A percentile compares a stretch with the other conserved stretches of the same genome.
Evolutionary conservation across 2,329 filamentous ascomycete genomes (phyloP).

Genomic region (Dendrostoma leiphaemia): DNA sequence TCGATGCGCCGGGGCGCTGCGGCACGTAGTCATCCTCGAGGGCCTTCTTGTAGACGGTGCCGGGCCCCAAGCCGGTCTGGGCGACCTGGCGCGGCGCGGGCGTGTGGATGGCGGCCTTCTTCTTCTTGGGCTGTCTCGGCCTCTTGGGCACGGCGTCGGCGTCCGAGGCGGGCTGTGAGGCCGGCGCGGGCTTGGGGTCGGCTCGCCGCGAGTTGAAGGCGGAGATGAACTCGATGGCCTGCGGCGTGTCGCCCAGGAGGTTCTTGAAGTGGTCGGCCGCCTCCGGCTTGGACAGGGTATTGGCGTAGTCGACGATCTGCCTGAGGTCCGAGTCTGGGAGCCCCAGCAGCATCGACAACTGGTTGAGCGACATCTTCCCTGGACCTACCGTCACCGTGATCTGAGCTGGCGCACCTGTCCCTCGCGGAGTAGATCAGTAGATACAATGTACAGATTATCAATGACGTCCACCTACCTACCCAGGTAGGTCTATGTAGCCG

Average conservation of each 20-base stretch:
- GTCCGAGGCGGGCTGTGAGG: slow-evolving; percentile 19
- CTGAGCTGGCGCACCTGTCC: not conserved
- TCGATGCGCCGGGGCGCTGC: slow-evolving; percentile 40
- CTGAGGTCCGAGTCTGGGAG: slow-evolving; percentile 81
- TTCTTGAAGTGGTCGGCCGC: slow-evolving; percentile 85
- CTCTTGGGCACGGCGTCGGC: slow-evolving; percentile 47
- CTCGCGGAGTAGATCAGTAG: not conserved
- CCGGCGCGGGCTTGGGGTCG: slow-evolving; percentile 34
- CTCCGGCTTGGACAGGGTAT: slow-evolving; percentile 71
- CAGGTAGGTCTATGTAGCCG: no score
- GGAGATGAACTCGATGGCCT: slow-evolving; percentile 73
- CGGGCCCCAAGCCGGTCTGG: slow-evolving; percentile 61
- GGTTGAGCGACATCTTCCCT: slow-evolving; percentile 53
- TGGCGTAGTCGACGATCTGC: slow-evolving; percentile 80
- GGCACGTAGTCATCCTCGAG: slow-evolving; percentile 72
- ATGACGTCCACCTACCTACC: slow-evolving; percentile 3
- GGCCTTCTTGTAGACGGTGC: slow-evolving; percentile 73
- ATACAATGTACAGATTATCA: not conserved
- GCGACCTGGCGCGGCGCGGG: slow-evolving; percentile 63
- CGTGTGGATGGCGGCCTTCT: slow-evolving; percentile 60
- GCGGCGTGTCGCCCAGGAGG: slow-evolving; percentile 81
- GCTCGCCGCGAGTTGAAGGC: slow-evolving; percentile 71
- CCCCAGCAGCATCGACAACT: slow-evolving; percentile 77
- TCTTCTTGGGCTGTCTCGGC: slow-evolving; percentile 49
- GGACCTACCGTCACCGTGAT: not conserved